phyloP scores from a whole-genome alignment of 495 filamentous ascomycete genomes.

The Staphylotrichum tortipilum region DNA sequence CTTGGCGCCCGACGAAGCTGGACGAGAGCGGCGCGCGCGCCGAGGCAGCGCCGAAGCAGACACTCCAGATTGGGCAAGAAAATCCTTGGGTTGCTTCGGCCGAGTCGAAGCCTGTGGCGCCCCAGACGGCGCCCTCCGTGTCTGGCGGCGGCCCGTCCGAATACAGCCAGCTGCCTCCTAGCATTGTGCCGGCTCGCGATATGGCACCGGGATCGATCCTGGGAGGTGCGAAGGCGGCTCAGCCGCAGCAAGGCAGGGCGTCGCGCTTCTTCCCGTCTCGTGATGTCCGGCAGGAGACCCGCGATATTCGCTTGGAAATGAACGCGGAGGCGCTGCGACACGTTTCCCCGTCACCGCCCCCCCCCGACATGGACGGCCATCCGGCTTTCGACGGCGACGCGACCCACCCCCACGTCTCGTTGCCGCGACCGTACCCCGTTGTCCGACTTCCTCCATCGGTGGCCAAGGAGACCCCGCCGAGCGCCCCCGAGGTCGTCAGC shows the following conservation, averaged over 20 bases:
- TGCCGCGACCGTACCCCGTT: constrained; percentile 59
- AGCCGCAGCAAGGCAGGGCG: constrained; percentile 9
- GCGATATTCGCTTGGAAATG: constrained; percentile 30
- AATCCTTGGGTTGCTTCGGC: constrained; percentile 17
- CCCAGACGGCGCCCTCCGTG: constrained; percentile 7
- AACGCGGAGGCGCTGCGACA: constrained; percentile 20
- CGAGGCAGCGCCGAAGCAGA: constrained; percentile 18
- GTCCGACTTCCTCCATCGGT: constrained; percentile 60
- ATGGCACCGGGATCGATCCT: constrained; percentile 14
- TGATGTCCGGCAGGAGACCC: constrained; percentile 29
- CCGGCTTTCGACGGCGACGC: constrained; percentile 62
- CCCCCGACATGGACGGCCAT: constrained; percentile 61
- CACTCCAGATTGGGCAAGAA: constrained; percentile 18
- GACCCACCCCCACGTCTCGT: constrained; percentile 55
- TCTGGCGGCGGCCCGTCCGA: constrained; percentile 10
- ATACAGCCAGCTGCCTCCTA: constrained; percentile 12
- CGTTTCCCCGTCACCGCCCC: constrained; percentile 59
- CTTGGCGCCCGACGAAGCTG: constrained; percentile 51
- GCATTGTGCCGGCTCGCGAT: constrained; percentile 5
- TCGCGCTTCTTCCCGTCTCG: constrained; percentile 59
- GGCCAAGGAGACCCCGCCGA: constrained; percentile 15
- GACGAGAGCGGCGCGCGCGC: constrained; percentile 33
- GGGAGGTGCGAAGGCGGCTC: not conserved
- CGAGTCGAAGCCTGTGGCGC: constrained; percentile 10
- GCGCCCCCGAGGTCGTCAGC: constrained; percentile 11